Evolutionary conservation across 495 filamentous ascomycete genomes (phyloP).

Genomic region (Aspergillus steynii): DNA sequence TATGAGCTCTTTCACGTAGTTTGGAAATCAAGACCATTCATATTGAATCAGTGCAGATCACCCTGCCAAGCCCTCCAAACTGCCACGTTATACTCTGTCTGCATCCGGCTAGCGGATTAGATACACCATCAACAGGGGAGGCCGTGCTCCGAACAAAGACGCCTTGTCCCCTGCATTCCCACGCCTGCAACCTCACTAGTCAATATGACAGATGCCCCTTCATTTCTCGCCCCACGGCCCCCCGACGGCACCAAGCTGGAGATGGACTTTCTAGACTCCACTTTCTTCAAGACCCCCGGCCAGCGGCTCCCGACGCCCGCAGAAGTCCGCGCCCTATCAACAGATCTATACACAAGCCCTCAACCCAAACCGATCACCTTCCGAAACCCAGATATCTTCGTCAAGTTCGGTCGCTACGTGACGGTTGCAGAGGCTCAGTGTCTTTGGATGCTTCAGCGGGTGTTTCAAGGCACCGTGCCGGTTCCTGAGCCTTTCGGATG

Average conservation of each 20-base stretch:
- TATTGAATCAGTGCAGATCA: too few relatives aligned
- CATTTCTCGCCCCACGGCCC: conserved; percentile 1
- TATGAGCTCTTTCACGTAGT: too few relatives aligned
- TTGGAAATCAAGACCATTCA: too few relatives aligned
- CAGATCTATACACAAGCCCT: conserved; percentile 12
- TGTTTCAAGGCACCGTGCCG: conserved; percentile 35
- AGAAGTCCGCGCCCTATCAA: conserved; percentile 26
- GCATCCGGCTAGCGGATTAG: too few relatives aligned
- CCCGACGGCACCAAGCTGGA: conserved; percentile 19
- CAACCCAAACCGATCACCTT: conserved; percentile 32
- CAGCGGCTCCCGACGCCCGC: conserved; percentile 22
- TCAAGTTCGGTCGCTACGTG: conserved; percentile 45
- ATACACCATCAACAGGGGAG: too few relatives aligned
- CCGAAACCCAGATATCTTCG: conserved; percentile 38
- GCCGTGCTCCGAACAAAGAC: too few relatives aligned
- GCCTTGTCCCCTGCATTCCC: too few relatives aligned
- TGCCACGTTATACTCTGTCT: too few relatives aligned
- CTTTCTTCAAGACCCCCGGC: conserved; percentile 24
- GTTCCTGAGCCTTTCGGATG: conserved; percentile 51
- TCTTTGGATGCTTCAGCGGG: conserved; percentile 40
- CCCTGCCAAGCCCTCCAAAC: neutral
- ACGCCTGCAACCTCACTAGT: neutral
- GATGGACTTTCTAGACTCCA: conserved; percentile 26
- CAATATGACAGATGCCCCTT: neutral
- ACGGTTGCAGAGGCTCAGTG: conserved; percentile 44